Evolutionary conservation across 768 basidiomycete genomes (phyloP), one percentile per base, ranked within the genome.

Genomic region (Suillus ampliporus): DNA sequence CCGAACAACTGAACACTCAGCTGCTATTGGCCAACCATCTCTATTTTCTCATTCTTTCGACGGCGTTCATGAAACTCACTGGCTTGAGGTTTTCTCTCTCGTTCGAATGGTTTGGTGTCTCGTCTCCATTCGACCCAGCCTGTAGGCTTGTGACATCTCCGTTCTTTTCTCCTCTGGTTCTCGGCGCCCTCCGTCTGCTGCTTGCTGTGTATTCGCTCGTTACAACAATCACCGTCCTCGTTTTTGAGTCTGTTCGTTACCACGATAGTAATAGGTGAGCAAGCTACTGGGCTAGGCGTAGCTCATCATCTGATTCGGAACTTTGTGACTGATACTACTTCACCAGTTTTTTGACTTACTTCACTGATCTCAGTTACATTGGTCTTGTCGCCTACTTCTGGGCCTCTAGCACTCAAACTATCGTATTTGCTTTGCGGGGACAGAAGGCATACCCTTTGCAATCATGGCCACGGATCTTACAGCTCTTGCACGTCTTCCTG

Each of bases 381-480:
- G 90, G 90, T 0, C 67, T 89, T 1, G 79, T 82, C 21, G 79
- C 87, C 23, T 91, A 90, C 72, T 85, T 86, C 71, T 86, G 81
- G 71, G 87, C 86, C 0, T 71, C 89, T 1, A 78, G 82, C 4
- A 76, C 84, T 1, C 89, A 90, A 59, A 86, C 85, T 0, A 41
- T 81, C 5, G 69, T 72, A 0, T 89, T 83, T 63, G 82, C 77
- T 0, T 64, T 65, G 57, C 64, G 68, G 61, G 61, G 69, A 57
- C 61, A 69, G 63, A 76, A 74, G 34, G 69, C 70, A 35, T 90
- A 89, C 61, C 83, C 85, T 1, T 76, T 90, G 26, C 88, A 89
- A 64, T 69, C 72, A 31, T 90, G 90, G 90, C 82, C 83, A 1
- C 79, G 78, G 37, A 47, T 77, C 1, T 69, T 89, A 23, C 89